Percentiles rank a stretch among this genome's conserved stretches.
These are phyloP conservation scores for Suillus discolor DNA, from an alignment of 768 basidiomycete genomes.

Conservation along the genomic window DNA sequence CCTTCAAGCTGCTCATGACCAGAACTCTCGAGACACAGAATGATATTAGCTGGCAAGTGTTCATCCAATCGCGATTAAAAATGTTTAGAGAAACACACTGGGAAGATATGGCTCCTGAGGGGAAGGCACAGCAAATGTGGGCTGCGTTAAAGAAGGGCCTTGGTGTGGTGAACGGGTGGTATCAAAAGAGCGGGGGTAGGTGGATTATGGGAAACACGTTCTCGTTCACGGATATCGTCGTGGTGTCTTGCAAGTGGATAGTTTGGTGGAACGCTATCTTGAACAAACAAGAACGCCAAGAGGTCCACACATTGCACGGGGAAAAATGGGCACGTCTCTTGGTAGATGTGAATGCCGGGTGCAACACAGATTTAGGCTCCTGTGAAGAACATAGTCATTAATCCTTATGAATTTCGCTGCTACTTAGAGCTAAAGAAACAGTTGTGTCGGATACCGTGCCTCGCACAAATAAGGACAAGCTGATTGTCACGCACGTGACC, in stretches of 20 bases:
- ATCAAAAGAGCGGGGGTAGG: slow-evolving; percentile 7
- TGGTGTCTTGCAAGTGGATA: not conserved
- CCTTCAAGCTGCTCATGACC: not conserved
- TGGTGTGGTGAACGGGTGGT: not conserved
- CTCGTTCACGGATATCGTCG: slow-evolving; percentile 5
- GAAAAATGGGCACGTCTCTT: slow-evolving; percentile 15
- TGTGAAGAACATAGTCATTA: not conserved
- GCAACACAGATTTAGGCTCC: slow-evolving; percentile 14
- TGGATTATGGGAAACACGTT: slow-evolving; percentile 11
- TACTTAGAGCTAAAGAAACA: too few species aligned
- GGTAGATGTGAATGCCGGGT: slow-evolving; percentile 26
- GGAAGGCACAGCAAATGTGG: not conserved
- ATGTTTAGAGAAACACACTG: slow-evolving; percentile 2
- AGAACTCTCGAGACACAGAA: slow-evolving; percentile 1
- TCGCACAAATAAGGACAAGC: not conserved
- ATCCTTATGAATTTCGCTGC: not conserved
- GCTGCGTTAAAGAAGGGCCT: not conserved
- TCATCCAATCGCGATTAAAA: slow-evolving; percentile 4
- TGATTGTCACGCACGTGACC: slow-evolving; percentile 1
- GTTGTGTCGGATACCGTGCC: too few species aligned
- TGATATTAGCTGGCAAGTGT: not conserved
- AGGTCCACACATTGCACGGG: slow-evolving; percentile 4
- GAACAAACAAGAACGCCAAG: not conserved
- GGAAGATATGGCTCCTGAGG: slow-evolving; percentile 5
- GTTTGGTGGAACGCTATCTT: not conserved